These are phyloP conservation scores for Ajuga reptans DNA, from an alignment of 305 asterid genomes.

Conservation along the genomic window DNA sequence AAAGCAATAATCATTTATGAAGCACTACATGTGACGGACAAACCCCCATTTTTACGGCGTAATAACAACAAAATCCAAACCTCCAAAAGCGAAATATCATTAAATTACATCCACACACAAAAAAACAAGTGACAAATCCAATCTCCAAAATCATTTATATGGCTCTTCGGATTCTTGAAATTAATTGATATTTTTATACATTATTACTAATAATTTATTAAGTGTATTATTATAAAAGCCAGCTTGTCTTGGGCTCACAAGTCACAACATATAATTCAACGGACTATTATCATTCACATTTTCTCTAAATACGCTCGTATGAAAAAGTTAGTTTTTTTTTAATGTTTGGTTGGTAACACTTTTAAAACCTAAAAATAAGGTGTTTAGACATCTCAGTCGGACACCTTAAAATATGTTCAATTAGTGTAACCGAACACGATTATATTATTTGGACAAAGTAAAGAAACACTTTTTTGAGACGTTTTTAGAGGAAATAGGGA, in stretches of 20 bases:
- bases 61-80: slow-evolving; percentile 4
- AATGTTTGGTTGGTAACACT: too few species aligned
- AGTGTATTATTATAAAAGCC: slow-evolving; percentile 11
- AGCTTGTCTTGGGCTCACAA: slow-evolving; percentile 15
- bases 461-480: too few species aligned
- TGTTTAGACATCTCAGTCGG: too few species aligned
- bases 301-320: too few species aligned
- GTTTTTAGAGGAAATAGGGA: too few species aligned
- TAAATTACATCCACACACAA: neutral
- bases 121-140: neutral
- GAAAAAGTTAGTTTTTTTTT: too few species aligned
- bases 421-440: too few species aligned
- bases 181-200: neutral
- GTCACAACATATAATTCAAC: slow-evolving; percentile 12
- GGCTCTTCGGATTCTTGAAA: neutral
- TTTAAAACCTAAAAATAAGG: too few species aligned
- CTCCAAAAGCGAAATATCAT: neutral
- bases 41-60: slow-evolving; percentile 23
- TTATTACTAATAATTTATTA: neutral
- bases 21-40: slow-evolving; percentile 39
- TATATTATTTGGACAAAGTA: too few species aligned
- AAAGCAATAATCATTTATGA: slow-evolving; percentile 28
- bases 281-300: too few species aligned
- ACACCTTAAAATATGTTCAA: too few species aligned
- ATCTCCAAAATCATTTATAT: too few species aligned